Evolutionary conservation across 495 filamentous ascomycete species (phyloP), one percentile per base, ranked within the genome.

Genomic region (Aspergillus ostianus): DNA sequence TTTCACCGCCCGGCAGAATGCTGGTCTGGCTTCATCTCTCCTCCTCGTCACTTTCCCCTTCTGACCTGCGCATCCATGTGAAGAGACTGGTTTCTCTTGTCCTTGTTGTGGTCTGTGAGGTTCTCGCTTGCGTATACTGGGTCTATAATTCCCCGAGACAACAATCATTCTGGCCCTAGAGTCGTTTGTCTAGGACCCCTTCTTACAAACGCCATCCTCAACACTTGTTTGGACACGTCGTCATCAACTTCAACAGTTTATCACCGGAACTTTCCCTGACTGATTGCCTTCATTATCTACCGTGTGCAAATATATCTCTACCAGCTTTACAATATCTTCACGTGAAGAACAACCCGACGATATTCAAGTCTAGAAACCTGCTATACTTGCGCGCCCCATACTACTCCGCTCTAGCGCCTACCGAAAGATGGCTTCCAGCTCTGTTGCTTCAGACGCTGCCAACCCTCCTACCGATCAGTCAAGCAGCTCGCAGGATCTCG

Each of bases 401-500:
- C 29, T 32, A 2, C 29, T 26, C 23, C 23, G 4, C 23, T 26
- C 23, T 4, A 26, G 23, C 23, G 23, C 8, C 36, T 12, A 2
- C 36, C 36, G 13, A 41, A 41, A 41, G 12, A 41, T 41, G 36
- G 36, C 36, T 6, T 41, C 36, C 36, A 41, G 36, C 32, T 54
- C 29, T 6, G 30, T 26, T 19, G 21, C 54, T 6, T 47, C 54
- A 30, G 54, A 56, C 54, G 29, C 19, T 18, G 29, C 54, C 2
- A 29, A 20, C 6, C 45, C 54, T 7, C 19, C 32, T 48, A 6
- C 62, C 21, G 59, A 52, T 13, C 50, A 54, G 15, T 47, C 47
- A 7, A 58, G 23, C 19, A 9, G 23, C 51, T 30, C 53, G 15
- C 54, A 32, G 61, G 68, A 47, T 59, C 72, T 90, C 62, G 83